Conservation (phyloP, 768 basidiomycete species). For the Auricularia heimuer region DNA sequence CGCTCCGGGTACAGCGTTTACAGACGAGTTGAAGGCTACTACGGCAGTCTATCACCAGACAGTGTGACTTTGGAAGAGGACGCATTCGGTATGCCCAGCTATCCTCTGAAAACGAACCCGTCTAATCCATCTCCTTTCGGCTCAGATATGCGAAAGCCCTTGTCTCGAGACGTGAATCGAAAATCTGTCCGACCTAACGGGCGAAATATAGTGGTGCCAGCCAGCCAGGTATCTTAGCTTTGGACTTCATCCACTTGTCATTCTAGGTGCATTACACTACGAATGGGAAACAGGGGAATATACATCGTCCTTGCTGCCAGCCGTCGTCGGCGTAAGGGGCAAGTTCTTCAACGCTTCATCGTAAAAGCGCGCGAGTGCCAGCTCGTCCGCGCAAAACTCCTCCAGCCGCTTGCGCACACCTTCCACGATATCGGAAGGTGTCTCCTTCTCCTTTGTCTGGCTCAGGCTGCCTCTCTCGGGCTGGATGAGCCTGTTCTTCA, state of each 20-base stretch:
- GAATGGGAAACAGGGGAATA: too few species aligned
- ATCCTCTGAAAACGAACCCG: not conserved
- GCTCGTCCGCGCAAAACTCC: slow-evolving; percentile 54
- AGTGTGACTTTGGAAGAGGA: slow-evolving; percentile 80
- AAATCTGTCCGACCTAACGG: slow-evolving; percentile 28
- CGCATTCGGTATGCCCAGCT: slow-evolving; percentile 63
- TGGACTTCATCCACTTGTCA: slow-evolving; percentile 3
- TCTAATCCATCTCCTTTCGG: not conserved
- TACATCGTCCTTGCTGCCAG: too few species aligned
- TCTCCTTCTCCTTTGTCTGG: slow-evolving; percentile 42
- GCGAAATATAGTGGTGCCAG: slow-evolving; percentile 26
- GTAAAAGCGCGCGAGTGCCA: slow-evolving; percentile 54
- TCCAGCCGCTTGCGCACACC: slow-evolving; percentile 49
- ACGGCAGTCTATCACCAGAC: slow-evolving; percentile 64
- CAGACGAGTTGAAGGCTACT: slow-evolving; percentile 83
- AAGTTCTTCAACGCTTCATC: slow-evolving; percentile 54
- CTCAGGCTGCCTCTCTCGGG: slow-evolving; percentile 36
- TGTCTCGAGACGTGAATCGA: slow-evolving; percentile 26
- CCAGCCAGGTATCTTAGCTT: slow-evolving; percentile 25
- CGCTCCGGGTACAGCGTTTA: slow-evolving; percentile 89
- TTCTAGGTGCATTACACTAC: not conserved
- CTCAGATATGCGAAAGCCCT: slow-evolving; percentile 36
- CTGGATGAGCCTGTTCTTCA: slow-evolving; percentile 79
- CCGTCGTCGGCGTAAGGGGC: slow-evolving; percentile 12
- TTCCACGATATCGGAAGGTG: slow-evolving; percentile 50